Conservation (phyloP, 75 land plant genomes). For the Azolla pinnata region DNA sequence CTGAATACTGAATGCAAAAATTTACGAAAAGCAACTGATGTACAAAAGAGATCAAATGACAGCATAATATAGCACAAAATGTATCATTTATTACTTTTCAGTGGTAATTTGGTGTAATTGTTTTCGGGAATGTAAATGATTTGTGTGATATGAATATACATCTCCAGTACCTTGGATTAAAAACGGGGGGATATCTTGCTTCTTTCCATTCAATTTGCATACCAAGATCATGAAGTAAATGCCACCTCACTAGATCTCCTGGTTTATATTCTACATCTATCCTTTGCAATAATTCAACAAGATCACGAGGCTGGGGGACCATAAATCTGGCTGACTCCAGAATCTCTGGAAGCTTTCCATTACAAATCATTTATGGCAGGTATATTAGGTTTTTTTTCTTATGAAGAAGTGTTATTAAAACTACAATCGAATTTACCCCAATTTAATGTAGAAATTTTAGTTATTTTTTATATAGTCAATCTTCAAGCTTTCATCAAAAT, state of each 20-base stretch:
- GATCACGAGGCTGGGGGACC: conserved; percentile 11
- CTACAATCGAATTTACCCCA: too few relatives aligned
- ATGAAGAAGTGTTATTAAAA: too few relatives aligned
- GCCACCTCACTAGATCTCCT: conserved; percentile 9
- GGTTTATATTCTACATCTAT: conserved; percentile 8
- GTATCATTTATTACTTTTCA: too few relatives aligned
- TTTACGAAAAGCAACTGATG: too few relatives aligned
- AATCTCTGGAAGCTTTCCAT: conserved; percentile 16
- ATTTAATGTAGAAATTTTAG: too few relatives aligned
- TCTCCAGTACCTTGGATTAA: conserved; percentile 11
- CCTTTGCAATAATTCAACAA: conserved; percentile 9
- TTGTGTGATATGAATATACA: too few relatives aligned
- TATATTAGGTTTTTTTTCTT: too few relatives aligned
- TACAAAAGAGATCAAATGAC: neutral
- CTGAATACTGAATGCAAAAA: neutral
- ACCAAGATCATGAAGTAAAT: conserved; percentile 12
- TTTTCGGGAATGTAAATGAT: neutral
- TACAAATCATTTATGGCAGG: too few relatives aligned
- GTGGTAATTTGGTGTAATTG: neutral
- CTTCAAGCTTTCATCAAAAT: too few relatives aligned
- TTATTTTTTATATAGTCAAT: too few relatives aligned
- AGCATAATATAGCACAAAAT: neutral
- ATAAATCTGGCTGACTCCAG: conserved; percentile 15
- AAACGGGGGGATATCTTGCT: conserved; percentile 22
- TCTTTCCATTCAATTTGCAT: conserved; percentile 24